phyloP scores from a whole-genome alignment of 1,139 yeast species.

The Debaryomyces robertsiae region DNA sequence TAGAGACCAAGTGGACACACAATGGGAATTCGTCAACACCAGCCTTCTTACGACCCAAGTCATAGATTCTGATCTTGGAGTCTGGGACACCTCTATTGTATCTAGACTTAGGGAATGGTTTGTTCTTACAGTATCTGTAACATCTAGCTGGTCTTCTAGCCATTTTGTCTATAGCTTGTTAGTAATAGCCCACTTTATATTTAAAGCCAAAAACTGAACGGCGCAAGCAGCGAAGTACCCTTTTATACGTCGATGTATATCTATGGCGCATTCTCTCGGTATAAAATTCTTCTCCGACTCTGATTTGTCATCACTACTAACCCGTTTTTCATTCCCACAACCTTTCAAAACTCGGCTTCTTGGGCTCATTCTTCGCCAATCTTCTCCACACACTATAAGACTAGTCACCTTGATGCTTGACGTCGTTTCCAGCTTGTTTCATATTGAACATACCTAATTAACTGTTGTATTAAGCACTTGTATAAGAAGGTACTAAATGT shows the following conservation, averaged over 20 bases:
- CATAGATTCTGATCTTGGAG: conserved; percentile 98
- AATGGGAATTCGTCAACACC: conserved; percentile 99
- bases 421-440: neutral
- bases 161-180: conserved; percentile 65
- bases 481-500: conserved; percentile 4
- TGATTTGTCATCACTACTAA: too few species aligned
- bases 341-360: too few species aligned
- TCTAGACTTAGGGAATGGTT: conserved; percentile 99
- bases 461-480: conserved; percentile 3
- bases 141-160: conserved; percentile 99
- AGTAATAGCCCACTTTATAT: too few species aligned
- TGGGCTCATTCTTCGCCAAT: too few species aligned
- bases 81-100: conserved; percentile 99
- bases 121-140: conserved; percentile 99
- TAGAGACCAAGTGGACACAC: conserved; percentile 98
- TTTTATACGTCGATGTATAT: too few species aligned
- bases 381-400: too few species aligned
- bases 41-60: conserved; percentile 99
- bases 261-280: too few species aligned
- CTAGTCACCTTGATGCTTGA: neutral
- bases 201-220: too few species aligned
- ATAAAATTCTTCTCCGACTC: too few species aligned
- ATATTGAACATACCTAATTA: conserved; percentile 8
- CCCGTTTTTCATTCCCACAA: too few species aligned
- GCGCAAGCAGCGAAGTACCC: too few species aligned